Conservation (phyloP, 1,284 basidiomycete genomes). For the Austroboletus novae-zelandiae region DNA sequence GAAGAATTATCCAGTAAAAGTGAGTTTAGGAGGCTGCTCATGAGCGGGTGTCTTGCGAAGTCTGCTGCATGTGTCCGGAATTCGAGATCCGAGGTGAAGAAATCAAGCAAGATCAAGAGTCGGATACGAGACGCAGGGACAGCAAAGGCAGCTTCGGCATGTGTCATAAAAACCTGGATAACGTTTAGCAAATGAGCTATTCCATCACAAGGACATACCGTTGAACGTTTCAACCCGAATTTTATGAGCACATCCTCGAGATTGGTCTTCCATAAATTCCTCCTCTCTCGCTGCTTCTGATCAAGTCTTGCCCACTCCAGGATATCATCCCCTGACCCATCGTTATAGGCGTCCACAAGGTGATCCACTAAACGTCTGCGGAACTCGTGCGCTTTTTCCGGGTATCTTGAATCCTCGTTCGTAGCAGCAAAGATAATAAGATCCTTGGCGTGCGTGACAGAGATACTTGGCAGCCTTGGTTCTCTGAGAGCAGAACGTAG, state of each 20-base stretch:
- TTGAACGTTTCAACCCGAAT: slow-evolving; percentile 57
- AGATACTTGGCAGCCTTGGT: slow-evolving; percentile 56
- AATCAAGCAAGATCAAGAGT: slow-evolving; percentile 60
- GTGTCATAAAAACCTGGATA: slow-evolving; percentile 60
- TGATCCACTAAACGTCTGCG: slow-evolving; percentile 66
- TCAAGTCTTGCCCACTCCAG: slow-evolving; percentile 70
- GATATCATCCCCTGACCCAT: slow-evolving; percentile 66
- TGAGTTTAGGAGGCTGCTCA: slow-evolving; percentile 58
- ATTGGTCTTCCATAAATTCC: slow-evolving; percentile 69
- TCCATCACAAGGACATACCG: slow-evolving; percentile 44
- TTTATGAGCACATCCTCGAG: slow-evolving; percentile 69
- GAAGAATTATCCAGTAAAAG: slow-evolving; percentile 72
- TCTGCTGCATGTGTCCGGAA: slow-evolving; percentile 49
- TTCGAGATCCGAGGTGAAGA: slow-evolving; percentile 51
- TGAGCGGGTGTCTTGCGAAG: slow-evolving; percentile 62
- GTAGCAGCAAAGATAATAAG: slow-evolving; percentile 62
- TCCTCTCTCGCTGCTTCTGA: slow-evolving; percentile 55
- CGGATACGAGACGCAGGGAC: slow-evolving; percentile 63
- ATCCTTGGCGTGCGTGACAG: slow-evolving; percentile 67
- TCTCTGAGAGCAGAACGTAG: slow-evolving; percentile 73
- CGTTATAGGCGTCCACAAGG: slow-evolving; percentile 70
- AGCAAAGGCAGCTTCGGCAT: slow-evolving; percentile 59
- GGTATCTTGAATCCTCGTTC: slow-evolving; percentile 43
- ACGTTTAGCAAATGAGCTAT: slow-evolving; percentile 13
- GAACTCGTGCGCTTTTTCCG: slow-evolving; percentile 59